These are phyloP conservation scores for Clarireedia sp. DNA, from an alignment of 2,329 filamentous ascomycete genomes.

Conservation along the genomic window DNA sequence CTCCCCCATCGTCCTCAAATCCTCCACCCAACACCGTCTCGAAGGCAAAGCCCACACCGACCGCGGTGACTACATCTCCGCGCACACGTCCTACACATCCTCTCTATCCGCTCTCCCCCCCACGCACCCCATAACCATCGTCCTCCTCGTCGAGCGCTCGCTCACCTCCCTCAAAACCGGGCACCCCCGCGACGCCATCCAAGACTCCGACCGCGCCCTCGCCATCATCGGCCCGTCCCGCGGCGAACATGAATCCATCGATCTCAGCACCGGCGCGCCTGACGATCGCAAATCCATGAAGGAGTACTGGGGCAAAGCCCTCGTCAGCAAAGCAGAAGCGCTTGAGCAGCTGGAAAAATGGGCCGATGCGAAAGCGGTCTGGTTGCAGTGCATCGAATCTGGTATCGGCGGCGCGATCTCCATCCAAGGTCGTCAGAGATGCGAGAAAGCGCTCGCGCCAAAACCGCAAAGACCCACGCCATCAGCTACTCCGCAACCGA, in stretches of 20 bases:
- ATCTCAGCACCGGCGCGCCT: slow-evolving; percentile 51
- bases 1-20: slow-evolving; percentile 60
- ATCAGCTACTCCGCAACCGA: slow-evolving; percentile 21
- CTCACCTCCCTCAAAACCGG: slow-evolving; percentile 87
- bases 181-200: slow-evolving; percentile 78
- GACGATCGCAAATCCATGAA: slow-evolving; percentile 74
- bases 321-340: slow-evolving; percentile 91
- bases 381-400: slow-evolving; percentile 74
- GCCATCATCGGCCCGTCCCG: slow-evolving; percentile 69
- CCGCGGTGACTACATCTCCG: slow-evolving; percentile 81
- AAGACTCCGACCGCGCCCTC: slow-evolving; percentile 76
- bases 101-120: slow-evolving; percentile 68
- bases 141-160: slow-evolving; percentile 87
- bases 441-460: slow-evolving; percentile 75
- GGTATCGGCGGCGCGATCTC: slow-evolving; percentile 81
- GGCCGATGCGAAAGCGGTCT: slow-evolving; percentile 71
- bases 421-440: slow-evolving; percentile 78
- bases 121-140: slow-evolving; percentile 73
- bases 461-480: slow-evolving; percentile 33
- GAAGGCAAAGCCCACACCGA: slow-evolving; percentile 88
- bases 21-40: slow-evolving; percentile 69
- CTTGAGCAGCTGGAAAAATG: slow-evolving; percentile 94
- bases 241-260: slow-evolving; percentile 74
- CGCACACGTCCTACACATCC: slow-evolving; percentile 72
- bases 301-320: slow-evolving; percentile 86